Evolutionary conservation across 2,329 filamentous ascomycete species (phyloP).

Genomic region (Beauveria sp.): DNA sequence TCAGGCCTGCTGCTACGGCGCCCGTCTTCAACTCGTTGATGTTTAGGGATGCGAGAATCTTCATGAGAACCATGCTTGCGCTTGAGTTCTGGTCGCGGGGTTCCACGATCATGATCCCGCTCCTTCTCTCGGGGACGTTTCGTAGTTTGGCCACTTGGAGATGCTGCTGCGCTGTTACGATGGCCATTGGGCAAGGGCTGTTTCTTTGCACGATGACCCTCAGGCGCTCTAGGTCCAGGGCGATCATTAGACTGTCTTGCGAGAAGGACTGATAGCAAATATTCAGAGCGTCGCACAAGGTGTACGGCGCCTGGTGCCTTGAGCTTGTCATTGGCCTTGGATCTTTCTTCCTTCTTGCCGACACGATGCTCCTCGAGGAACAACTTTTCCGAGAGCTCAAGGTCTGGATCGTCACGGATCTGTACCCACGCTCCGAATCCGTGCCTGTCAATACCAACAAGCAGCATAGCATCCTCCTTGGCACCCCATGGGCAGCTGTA

Average conservation of each 20-base stretch:
- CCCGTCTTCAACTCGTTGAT: slow-evolving; percentile 32
- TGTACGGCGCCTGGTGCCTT: slow-evolving; percentile 97
- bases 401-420: slow-evolving; percentile 84
- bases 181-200: slow-evolving; percentile 48
- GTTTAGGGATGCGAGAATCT: slow-evolving; percentile 35
- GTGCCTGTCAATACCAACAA: slow-evolving; percentile 85
- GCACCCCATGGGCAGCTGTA: slow-evolving; percentile 91
- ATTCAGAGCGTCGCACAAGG: slow-evolving; percentile 88
- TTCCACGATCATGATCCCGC: slow-evolving; percentile 43
- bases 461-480: slow-evolving; percentile 93
- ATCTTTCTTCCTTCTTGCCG: slow-evolving; percentile 90
- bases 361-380: slow-evolving; percentile 98
- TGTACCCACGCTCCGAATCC: slow-evolving; percentile 94
- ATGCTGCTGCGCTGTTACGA: slow-evolving; percentile 60
- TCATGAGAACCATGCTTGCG: slow-evolving; percentile 50
- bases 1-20: slow-evolving; percentile 30
- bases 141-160: slow-evolving; percentile 51
- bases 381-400: slow-evolving; percentile 82
- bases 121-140: slow-evolving; percentile 42
- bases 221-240: slow-evolving; percentile 68
- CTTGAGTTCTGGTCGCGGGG: slow-evolving; percentile 48
- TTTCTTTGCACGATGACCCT: slow-evolving; percentile 93
- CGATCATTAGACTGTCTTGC: slow-evolving; percentile 73
- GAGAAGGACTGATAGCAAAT: slow-evolving; percentile 88
- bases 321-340: slow-evolving; percentile 65